A percentile compares a stretch with the other conserved stretches of the same genome.
Conservation (phyloP, 257 asterid species). For the Echites panduratus region DNA sequence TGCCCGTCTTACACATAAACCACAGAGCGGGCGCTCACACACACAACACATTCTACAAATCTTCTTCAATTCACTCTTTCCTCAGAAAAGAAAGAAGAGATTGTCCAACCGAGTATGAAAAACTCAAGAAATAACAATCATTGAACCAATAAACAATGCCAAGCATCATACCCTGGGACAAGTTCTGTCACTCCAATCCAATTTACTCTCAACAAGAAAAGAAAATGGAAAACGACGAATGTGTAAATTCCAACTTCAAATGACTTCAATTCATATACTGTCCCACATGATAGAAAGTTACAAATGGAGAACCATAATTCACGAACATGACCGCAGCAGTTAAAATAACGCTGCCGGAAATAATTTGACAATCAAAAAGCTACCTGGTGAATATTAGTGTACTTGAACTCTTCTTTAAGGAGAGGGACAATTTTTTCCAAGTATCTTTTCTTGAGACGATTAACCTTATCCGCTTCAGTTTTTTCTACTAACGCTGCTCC, state of each 20-base stretch:
- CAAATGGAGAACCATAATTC: neutral
- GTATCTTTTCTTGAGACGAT: conserved; percentile 66
- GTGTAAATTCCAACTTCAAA: neutral
- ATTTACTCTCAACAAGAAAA: neutral
- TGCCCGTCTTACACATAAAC: neutral
- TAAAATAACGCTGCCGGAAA: neutral
- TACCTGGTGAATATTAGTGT: conserved; percentile 81
- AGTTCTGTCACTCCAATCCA: neutral
- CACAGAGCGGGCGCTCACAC: neutral
- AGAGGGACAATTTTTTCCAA: conserved; percentile 66
- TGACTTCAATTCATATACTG: neutral
- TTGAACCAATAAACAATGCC: conserved; percentile 2
- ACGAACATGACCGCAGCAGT: neutral
- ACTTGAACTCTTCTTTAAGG: conserved; percentile 80
- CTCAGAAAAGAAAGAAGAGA: neutral
- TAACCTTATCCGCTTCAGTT: conserved; percentile 57
- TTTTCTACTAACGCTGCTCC: conserved; percentile 70
- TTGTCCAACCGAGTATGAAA: neutral
- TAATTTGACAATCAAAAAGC: neutral
- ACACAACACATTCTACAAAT: neutral
- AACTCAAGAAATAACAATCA: neutral
- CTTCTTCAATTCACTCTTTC: neutral
- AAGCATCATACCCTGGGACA: neutral
- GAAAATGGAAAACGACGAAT: neutral
- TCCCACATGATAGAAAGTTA: neutral